These are phyloP conservation scores for Carex littledalei DNA, from an alignment of 176 grass and related monocot species.

Conservation along the genomic window DNA sequence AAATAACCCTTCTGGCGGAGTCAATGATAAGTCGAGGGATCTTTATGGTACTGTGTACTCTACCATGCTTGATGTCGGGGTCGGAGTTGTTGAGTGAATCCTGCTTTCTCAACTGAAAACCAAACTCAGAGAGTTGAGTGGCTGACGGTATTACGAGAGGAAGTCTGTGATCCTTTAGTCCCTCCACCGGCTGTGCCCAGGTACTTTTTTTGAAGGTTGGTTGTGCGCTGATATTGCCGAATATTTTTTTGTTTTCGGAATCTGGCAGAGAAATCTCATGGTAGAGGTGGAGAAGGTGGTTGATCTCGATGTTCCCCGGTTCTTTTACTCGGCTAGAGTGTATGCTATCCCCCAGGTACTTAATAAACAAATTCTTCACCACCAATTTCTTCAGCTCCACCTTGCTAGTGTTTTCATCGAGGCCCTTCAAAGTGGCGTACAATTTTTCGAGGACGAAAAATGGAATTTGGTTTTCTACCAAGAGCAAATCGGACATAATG, in stretches of 20 bases:
- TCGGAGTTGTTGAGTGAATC: background rate
- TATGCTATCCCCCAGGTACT: background rate
- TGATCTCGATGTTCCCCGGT: background rate
- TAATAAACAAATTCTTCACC: conserved; percentile 1
- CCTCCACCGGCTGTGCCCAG: too few species aligned
- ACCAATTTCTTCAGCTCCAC: background rate
- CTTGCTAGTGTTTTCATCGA: too few species aligned
- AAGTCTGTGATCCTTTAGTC: background rate
- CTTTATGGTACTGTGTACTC: background rate
- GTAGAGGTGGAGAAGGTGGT: conserved; percentile 19
- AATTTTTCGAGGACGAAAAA: background rate
- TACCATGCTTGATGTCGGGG: background rate
- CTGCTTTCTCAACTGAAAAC: background rate
- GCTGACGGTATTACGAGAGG: background rate
- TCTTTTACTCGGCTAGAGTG: background rate
- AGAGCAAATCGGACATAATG: conserved; percentile 20
- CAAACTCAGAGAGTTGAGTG: background rate
- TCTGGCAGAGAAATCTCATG: background rate
- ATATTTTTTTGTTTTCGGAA: background rate
- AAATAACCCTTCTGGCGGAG: background rate
- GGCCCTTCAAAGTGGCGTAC: background rate
- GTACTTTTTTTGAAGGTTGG: too few species aligned
- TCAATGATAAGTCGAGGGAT: conserved; percentile 6
- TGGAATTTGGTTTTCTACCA: conserved; percentile 5
- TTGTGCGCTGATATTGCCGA: too few species aligned